Evolutionary conservation across 805 yeast genomes (phyloP), one percentile per base, ranked within the genome.

Genomic region (Sugiyamaella valdiviana): DNA sequence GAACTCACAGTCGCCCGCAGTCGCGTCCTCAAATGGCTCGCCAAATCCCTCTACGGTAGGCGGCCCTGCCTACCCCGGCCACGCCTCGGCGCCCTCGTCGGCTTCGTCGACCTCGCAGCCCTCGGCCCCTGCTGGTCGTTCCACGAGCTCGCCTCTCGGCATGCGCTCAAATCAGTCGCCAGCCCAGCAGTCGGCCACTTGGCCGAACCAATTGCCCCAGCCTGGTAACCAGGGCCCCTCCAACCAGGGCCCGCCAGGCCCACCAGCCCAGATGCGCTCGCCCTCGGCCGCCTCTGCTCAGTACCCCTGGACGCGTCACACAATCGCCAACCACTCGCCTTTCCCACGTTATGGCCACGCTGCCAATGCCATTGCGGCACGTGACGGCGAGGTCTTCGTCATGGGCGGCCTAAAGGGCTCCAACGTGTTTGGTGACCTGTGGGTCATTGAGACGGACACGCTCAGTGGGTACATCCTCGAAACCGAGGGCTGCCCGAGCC

Each of bases 401-500:
- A 90, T 93, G 87, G 99, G 99, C 38, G 99, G 99, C 6, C 72
- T 93, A 43, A 83, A 90, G 61, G 96, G 90, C 46, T 86, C 87
- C 48, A 82, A 91, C 16, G 96, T 91, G 5, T 87, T 85, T 65
- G 96, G 96, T 42, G 99, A 93, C 64, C 80, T 95, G 55, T 93
- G 99, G 99, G 81, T 84, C 51, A 73, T 91, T 49, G 77, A 77
- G 53, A 82, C 86, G 2, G 70, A 66, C 48, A 58, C 64, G 32
- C 58, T 65, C 40, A 61, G 69, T 61, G 56, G 75, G 45, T 83
- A 72, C 58, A 74, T 83, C 44, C 86, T 84, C 51, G 85, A 85
- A 51, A 78, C 79, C 44, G 87, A 83, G 52, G 81, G 85, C 44
- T 79, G 87, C 15, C 96, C 97, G 1, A 91, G 96, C 16, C 96